Evolutionary conservation across 345 rosid species (phyloP), one percentile per base, ranked within the genome.

Genomic region (Boechera retrofracta): DNA sequence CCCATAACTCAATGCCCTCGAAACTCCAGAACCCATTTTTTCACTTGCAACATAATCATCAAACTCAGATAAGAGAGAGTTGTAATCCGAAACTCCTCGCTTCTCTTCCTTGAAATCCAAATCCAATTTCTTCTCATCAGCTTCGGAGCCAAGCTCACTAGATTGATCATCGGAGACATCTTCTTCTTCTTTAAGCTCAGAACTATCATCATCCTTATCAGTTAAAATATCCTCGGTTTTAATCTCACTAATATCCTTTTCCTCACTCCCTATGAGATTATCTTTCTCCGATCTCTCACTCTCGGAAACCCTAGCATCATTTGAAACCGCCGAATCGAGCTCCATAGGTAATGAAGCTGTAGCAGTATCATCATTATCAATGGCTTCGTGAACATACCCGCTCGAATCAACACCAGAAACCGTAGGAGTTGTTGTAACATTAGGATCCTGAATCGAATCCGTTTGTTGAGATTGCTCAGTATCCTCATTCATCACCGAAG

Each of bases 31-130:
- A 71, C 83, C 85, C 73, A 80, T 67, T 82, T 85, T 89, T 84
- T 91, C 97, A 72, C 88, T 95, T 5, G 98, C 96, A 28, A 93
- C 91, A 32, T 86, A 93, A 67, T 91, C 97, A 80, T 96, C 98
- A 65, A 93, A 96, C 82, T 96, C 98, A 0, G 94, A 86, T 77
- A 89, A 81, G 76, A 89, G 85, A n/a, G 91, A 80, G 56, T 76
- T 88, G 63, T 87, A 87, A 44, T 77, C 81, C 1, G 60, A 47
- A 58, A 61, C 77, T 21, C 55, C 62, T 75, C 77, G 21, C 5
- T 74, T 21, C 5, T 74, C 80, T 38, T 63, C 76, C 4, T 67
- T 52, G 4, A 10, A 56, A 15, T 59, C 80, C 51, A 35, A 36
- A 36, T 76, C 57, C 21, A 11, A 70, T 11, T 21, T 36, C 61